A percentile compares a stretch with the other conserved stretches of the same genome.
These are phyloP conservation scores for Colletotrichum musicola DNA, from an alignment of 2,329 filamentous ascomycete genomes.

Conservation along the genomic window DNA sequence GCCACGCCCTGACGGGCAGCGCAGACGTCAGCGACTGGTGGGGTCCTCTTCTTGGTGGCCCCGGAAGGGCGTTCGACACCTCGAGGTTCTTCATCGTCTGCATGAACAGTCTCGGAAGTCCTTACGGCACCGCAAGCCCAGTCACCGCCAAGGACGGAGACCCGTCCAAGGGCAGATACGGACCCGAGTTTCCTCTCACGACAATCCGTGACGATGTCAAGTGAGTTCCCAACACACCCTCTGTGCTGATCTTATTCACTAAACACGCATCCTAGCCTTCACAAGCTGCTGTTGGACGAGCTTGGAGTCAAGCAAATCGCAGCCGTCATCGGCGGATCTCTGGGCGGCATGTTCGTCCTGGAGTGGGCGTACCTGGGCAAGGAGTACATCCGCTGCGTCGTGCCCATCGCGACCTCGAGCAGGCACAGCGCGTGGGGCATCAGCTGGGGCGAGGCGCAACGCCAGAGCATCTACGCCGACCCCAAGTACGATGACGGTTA, in stretches of 20 bases:
- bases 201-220: constrained; percentile 96
- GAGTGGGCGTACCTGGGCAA: constrained; percentile 94
- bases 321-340: constrained; percentile 84
- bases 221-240: constrained; percentile 63
- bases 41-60: constrained; percentile 83
- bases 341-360: constrained; percentile 91
- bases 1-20: constrained; percentile 87
- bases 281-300: constrained; percentile 84
- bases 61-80: constrained; percentile 83
- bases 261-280: constrained; percentile 65
- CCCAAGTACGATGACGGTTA: constrained; percentile 99
- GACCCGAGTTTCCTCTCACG: constrained; percentile 95
- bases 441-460: constrained; percentile 89
- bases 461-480: constrained; percentile 96
- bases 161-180: constrained; percentile 80
- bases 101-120: constrained; percentile 87
- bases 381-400: constrained; percentile 83
- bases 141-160: constrained; percentile 91
- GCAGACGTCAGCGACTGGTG: constrained; percentile 91
- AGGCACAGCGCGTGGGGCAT: constrained; percentile 91
- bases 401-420: constrained; percentile 87
- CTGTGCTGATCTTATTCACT: background rate
- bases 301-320: constrained; percentile 84
- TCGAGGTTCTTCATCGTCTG: constrained; percentile 88
- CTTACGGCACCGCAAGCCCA: constrained; percentile 88